Conservation (phyloP, 768 basidiomycete genomes). For the Pulveroboletus sp. region DNA sequence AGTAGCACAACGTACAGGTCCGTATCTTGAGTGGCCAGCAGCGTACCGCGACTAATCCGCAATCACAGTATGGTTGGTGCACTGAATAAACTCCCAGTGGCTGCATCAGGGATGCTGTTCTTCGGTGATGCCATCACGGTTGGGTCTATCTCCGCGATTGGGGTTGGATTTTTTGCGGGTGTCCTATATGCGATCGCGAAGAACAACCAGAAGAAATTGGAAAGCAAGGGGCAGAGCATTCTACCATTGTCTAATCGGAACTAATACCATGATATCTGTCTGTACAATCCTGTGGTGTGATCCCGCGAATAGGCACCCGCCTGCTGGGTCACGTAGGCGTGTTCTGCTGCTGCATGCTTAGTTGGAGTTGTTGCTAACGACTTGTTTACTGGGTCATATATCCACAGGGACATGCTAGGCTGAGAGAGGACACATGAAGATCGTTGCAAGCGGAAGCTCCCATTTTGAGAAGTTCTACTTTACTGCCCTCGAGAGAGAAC, state of each 20-base stretch:
- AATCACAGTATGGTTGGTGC: constrained; percentile 86
- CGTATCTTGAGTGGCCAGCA: constrained; percentile 11
- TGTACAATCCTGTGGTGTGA: neutral
- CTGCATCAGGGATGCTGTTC: constrained; percentile 97
- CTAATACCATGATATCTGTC: constrained; percentile 18
- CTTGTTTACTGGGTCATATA: no score
- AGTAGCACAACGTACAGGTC: constrained; percentile 98
- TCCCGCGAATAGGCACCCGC: neutral
- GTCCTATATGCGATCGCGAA: constrained; percentile 91
- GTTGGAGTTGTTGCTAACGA: no score
- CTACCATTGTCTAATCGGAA: constrained; percentile 62
- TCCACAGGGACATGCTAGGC: no score
- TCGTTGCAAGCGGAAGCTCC: no score
- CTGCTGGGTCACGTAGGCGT: no score
- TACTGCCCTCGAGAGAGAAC: no score
- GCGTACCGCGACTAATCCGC: constrained; percentile 6
- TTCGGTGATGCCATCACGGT: constrained; percentile 87
- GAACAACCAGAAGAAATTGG: constrained; percentile 83
- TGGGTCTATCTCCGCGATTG: constrained; percentile 84
- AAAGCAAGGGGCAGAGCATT: constrained; percentile 53
- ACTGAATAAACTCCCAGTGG: constrained; percentile 95
- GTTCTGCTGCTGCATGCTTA: no score
- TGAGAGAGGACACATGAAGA: no score
- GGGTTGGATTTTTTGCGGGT: constrained; percentile 87
- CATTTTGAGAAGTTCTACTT: no score